Percentiles rank a stretch among this genome's conserved stretches.
Conservation (phyloP, 192 early-diverging fungal genomes). For the Backusella tuberculispora region DNA sequence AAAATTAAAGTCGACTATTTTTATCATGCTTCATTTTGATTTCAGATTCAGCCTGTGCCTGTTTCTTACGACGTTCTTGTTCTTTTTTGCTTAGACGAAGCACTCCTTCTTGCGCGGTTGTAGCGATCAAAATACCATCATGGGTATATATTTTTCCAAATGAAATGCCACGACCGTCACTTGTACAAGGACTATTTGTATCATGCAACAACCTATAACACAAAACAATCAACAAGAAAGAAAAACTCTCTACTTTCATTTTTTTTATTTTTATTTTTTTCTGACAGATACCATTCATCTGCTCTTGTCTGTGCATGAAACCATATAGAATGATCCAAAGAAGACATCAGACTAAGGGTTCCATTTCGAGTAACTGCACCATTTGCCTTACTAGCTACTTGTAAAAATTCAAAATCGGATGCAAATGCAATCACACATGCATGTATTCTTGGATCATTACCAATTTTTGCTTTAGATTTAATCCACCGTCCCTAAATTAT, state of each 20-base stretch:
- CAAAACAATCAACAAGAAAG: neutral
- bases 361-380: neutral
- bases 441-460: constrained; percentile 60
- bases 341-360: constrained; percentile 60
- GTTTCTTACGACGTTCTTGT: neutral
- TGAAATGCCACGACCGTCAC: constrained; percentile 74
- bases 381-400: constrained; percentile 38
- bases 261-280: too few relatives aligned
- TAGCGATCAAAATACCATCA: constrained; percentile 78
- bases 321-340: too few relatives aligned
- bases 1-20: too few relatives aligned
- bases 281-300: constrained; percentile 90
- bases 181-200: constrained; percentile 71
- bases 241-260: too few relatives aligned
- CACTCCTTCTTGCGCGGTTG: constrained; percentile 86
- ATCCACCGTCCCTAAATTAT: constrained; percentile 56
- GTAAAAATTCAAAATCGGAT: constrained; percentile 55
- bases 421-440: constrained; percentile 56
- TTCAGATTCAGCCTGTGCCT: too few relatives aligned
- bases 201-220: constrained; percentile 67
- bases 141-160: constrained; percentile 76
- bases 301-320: constrained; percentile 73
- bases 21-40: too few relatives aligned
- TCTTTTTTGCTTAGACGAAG: constrained; percentile 48
- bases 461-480: constrained; percentile 51